phyloP scores from a whole-genome alignment of 2,329 filamentous ascomycete genomes.

The Aureobasidium mangrovei region DNA sequence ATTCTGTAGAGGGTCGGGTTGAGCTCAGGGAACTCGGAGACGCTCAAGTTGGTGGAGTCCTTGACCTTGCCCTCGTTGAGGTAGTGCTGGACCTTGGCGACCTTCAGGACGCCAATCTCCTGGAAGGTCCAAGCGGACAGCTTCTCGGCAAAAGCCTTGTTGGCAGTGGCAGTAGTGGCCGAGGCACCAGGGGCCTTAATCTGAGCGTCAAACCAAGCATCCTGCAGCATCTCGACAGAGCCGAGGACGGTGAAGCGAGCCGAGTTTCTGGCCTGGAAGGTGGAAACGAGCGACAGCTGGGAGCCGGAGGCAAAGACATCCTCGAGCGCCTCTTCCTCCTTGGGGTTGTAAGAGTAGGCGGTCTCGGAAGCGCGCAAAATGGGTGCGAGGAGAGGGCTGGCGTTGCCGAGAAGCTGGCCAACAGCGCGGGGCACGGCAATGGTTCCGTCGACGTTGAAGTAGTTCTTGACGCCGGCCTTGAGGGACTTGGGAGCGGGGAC shows the following conservation, averaged over 20 bases:
- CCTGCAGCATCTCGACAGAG: slow-evolving; percentile 75
- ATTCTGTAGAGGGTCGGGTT: slow-evolving; percentile 90
- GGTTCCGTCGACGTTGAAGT: slow-evolving; percentile 61
- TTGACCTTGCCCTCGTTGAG: slow-evolving; percentile 45
- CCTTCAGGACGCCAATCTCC: slow-evolving; percentile 80
- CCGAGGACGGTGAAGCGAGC: slow-evolving; percentile 81
- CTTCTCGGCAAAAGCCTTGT: slow-evolving; percentile 76
- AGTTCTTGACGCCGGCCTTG: slow-evolving; percentile 63
- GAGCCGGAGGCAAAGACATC: slow-evolving; percentile 77
- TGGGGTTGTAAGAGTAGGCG: slow-evolving; percentile 88
- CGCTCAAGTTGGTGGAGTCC: slow-evolving; percentile 16
- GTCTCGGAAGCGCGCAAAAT: slow-evolving; percentile 75
- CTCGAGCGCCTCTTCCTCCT: slow-evolving; percentile 69
- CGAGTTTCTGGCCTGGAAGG: slow-evolving; percentile 85
- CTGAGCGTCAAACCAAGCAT: slow-evolving; percentile 79
- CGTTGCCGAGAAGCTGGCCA: slow-evolving; percentile 72
- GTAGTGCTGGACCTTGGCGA: slow-evolving; percentile 75
- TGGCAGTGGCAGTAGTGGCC: slow-evolving; percentile 58
- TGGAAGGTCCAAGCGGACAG: slow-evolving; percentile 94
- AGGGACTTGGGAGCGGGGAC: slow-evolving; percentile 58
- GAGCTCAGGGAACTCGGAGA: slow-evolving; percentile 30
- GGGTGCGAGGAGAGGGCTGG: slow-evolving; percentile 66
- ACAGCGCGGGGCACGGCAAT: slow-evolving; percentile 76
- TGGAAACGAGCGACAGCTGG: slow-evolving; percentile 77
- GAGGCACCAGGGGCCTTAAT: slow-evolving; percentile 50